phyloP scores from a whole-genome alignment of 208 protist species.

The Paratrypanosoma confusum region DNA sequence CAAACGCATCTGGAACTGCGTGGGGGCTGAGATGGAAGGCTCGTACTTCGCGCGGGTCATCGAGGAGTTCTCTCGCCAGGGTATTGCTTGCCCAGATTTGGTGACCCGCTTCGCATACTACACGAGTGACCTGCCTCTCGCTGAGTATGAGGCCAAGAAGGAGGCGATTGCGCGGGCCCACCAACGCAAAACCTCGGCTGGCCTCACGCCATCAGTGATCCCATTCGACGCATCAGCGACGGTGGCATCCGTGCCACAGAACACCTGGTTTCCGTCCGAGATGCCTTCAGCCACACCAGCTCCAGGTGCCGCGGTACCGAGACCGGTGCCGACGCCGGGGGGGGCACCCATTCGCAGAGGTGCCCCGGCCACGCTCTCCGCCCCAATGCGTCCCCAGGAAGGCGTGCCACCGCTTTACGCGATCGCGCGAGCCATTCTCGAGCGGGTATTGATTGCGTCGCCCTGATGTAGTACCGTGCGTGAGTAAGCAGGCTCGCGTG shows the following conservation, averaged over 20 bases:
- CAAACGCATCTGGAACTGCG: slow-evolving; percentile 67
- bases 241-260: no score
- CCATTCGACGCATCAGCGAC: no score
- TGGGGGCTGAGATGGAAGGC: slow-evolving; percentile 84
- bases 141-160: slow-evolving; percentile 33
- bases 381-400: slow-evolving; percentile 60
- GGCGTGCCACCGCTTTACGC: slow-evolving; percentile 81
- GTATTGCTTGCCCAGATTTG: slow-evolving; percentile 46
- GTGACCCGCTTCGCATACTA: slow-evolving; percentile 81
- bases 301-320: no score
- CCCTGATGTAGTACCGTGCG: no score
- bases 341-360: neutral
- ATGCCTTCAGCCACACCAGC: no score
- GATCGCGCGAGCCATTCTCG: slow-evolving; percentile 69
- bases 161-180: slow-evolving; percentile 13
- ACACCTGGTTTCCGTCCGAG: no score
- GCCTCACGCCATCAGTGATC: no score
- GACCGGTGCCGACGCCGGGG: no score
- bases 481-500: no score
- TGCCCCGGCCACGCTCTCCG: slow-evolving; percentile 37
- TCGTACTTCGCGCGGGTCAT: slow-evolving; percentile 81
- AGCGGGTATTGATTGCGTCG: slow-evolving; percentile 22
- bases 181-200: no score
- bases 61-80: slow-evolving; percentile 69
- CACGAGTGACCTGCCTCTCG: slow-evolving; percentile 75